These are phyloP conservation scores for Priceomyces melissophilus DNA, from an alignment of 805 yeast genomes.

Conservation along the genomic window DNA sequence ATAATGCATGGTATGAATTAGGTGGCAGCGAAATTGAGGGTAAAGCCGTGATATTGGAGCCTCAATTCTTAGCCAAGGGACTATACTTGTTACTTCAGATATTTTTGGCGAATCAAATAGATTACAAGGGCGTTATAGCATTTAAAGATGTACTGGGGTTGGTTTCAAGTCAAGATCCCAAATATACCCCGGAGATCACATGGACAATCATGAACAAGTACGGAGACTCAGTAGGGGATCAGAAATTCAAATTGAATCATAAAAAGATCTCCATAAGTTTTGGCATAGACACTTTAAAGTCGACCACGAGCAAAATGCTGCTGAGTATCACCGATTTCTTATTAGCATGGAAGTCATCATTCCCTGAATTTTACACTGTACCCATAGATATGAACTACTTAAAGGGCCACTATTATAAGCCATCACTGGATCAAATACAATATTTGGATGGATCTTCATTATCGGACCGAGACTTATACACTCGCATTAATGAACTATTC, in stretches of 20 bases:
- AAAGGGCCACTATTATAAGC: conserved; percentile 52
- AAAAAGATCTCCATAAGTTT: conserved; percentile 54
- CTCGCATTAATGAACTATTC: conserved; percentile 31
- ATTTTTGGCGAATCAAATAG: conserved; percentile 21
- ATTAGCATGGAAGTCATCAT: conserved; percentile 57
- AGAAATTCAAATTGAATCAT: conserved; percentile 39
- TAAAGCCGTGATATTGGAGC: conserved; percentile 29
- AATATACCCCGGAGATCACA: conserved; percentile 39
- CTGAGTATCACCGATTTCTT: conserved; percentile 51
- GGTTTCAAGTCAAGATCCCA: conserved; percentile 24
- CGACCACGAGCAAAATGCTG: conserved; percentile 11
- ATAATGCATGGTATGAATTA: conserved; percentile 44
- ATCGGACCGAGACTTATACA: conserved; percentile 38
- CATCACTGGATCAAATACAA: conserved; percentile 43
- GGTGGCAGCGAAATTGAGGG: conserved; percentile 58
- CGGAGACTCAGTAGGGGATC: conserved; percentile 16
- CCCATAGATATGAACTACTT: conserved; percentile 54
- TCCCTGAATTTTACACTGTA: conserved; percentile 63
- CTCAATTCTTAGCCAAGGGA: conserved; percentile 21
- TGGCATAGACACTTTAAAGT: conserved; percentile 50
- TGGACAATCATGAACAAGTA: conserved; percentile 51
- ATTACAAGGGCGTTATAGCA: conserved; percentile 16
- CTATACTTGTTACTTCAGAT: conserved; percentile 24
- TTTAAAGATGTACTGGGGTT: conserved; percentile 12
- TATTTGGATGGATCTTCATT: conserved; percentile 51